Evolutionary conservation across 1,284 basidiomycete genomes (phyloP).

Genomic region (Inonotus obliquus): DNA sequence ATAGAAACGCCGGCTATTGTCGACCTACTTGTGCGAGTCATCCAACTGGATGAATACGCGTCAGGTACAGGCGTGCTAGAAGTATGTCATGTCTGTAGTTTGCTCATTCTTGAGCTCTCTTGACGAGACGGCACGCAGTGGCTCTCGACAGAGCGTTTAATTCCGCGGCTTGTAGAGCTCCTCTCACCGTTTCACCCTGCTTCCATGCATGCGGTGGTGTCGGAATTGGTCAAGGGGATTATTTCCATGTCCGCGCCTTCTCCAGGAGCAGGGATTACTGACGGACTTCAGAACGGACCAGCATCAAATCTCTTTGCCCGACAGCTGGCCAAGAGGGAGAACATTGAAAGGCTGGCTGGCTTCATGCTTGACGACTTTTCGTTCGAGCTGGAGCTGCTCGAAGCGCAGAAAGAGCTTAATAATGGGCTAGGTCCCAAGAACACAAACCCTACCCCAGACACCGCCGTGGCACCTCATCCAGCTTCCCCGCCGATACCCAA

Average conservation of each 20-base stretch:
- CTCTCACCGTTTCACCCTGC: constrained; percentile 77
- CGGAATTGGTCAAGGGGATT: constrained; percentile 92
- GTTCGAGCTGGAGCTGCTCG: constrained; percentile 24
- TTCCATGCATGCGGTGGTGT: constrained; percentile 83
- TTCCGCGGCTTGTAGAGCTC: constrained; percentile 77
- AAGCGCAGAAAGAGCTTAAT: constrained; percentile 23
- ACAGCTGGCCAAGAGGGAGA: constrained; percentile 79
- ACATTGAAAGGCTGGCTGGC: constrained; percentile 66
- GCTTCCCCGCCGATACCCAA: constrained; percentile 43
- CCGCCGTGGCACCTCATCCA: background rate
- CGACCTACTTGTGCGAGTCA: constrained; percentile 88
- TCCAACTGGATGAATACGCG: constrained; percentile 89
- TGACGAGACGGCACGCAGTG: constrained; percentile 53
- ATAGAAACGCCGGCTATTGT: constrained; percentile 90
- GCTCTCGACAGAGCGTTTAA: constrained; percentile 83
- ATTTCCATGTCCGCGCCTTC: constrained; percentile 93
- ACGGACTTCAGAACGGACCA: constrained; percentile 60
- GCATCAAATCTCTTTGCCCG: constrained; percentile 86
- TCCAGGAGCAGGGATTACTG: constrained; percentile 65
- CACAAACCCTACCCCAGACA: constrained; percentile 20
- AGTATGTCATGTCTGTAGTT: constrained; percentile 47
- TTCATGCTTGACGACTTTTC: constrained; percentile 79
- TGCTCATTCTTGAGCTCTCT: constrained; percentile 28
- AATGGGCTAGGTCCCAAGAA: constrained; percentile 20
- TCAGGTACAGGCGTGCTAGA: constrained; percentile 81